Evolutionary conservation across 2,329 filamentous ascomycete genomes (phyloP), one percentile per base, ranked within the genome.

Genomic region (Plectosphaerella sp.): DNA sequence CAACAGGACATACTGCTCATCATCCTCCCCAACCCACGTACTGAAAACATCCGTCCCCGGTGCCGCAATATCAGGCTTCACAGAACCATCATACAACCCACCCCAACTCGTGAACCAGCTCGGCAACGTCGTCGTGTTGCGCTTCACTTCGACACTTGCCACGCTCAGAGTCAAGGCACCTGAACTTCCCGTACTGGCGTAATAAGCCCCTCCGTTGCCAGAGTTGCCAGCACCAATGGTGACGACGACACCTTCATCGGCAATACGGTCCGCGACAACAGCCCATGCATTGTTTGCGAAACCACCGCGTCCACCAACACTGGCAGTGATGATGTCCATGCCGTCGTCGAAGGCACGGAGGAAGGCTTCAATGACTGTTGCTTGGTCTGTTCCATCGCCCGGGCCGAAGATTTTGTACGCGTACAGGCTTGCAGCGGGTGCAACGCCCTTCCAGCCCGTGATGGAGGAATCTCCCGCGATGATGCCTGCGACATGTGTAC

Each of bases 51-150:
- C 65, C 35, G 69, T 68, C 39, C 74, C 73, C 3, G 73, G 73
- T 0, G 72, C 67, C 10, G 69, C 67, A 45, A 77, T 58, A 46
- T 77, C 69, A 8, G 73, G 72, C 59, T 73, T 74, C 49, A 74
- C 61, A 28, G 66, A 62, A 8, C 74, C 60, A 47, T 46, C 43
- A 10, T 46, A 46, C 43, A 46, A 8, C 6, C 67, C 70, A 7
- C 72, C 73, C 73, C 73, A 77, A 24, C 66, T 67, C 14, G 69
- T 72, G 53, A 67, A 76, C 1, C 58, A 61, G 51, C 64, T 69
- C 25, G 74, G 59, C 35, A 63, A 50, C 1, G 6, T 48, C 25
- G 10, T 47, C 35, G 35, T 39, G 5, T 49, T 48, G 3, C 52
- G 41, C 50, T 10, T n/a, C 12, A 36, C 55, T 36, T 60, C 59